Percentiles rank a stretch among this genome's conserved stretches.
These are phyloP conservation scores for Astraeus odoratus DNA, from an alignment of 768 basidiomycete species.

Conservation along the genomic window DNA sequence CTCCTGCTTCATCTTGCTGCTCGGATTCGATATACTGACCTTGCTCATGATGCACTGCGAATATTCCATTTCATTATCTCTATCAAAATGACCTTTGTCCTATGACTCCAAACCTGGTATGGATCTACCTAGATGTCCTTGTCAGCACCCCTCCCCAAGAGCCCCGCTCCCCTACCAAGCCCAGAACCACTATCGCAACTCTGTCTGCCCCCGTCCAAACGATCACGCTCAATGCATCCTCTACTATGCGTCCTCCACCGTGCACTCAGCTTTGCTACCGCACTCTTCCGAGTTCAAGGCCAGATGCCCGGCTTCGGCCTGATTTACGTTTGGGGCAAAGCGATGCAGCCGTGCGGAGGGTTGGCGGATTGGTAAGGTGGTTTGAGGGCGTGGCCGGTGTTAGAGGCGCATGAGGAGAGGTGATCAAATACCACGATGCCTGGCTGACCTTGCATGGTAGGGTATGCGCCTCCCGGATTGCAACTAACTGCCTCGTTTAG, in stretches of 20 bases:
- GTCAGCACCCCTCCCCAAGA: conserved; percentile 14
- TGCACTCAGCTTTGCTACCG: conserved; percentile 68
- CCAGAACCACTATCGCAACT: neutral
- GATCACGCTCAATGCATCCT: conserved; percentile 62
- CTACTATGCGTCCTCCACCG: conserved; percentile 38
- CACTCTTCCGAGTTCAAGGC: conserved; percentile 57
- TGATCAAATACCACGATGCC: too few relatives aligned
- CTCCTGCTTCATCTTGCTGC: neutral
- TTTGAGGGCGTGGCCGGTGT: conserved; percentile 70
- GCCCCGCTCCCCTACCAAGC: too few relatives aligned
- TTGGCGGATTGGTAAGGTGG: conserved; percentile 61
- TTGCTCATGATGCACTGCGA: neutral
- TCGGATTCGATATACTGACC: neutral
- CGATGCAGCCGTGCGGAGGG: conserved; percentile 62
- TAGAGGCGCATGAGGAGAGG: conserved; percentile 8
- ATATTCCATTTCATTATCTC: too few relatives aligned
- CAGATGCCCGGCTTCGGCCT: conserved; percentile 58
- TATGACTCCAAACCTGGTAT: neutral
- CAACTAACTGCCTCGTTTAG: too few relatives aligned
- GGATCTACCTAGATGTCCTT: conserved; percentile 40
- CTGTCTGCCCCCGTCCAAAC: neutral
- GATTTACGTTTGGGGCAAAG: conserved; percentile 66
- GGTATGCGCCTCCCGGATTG: too few relatives aligned
- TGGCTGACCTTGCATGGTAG: too few relatives aligned
- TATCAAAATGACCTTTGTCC: neutral